Conservation (phyloP, 1,284 basidiomycete species). For the Ustilago crameri region DNA sequence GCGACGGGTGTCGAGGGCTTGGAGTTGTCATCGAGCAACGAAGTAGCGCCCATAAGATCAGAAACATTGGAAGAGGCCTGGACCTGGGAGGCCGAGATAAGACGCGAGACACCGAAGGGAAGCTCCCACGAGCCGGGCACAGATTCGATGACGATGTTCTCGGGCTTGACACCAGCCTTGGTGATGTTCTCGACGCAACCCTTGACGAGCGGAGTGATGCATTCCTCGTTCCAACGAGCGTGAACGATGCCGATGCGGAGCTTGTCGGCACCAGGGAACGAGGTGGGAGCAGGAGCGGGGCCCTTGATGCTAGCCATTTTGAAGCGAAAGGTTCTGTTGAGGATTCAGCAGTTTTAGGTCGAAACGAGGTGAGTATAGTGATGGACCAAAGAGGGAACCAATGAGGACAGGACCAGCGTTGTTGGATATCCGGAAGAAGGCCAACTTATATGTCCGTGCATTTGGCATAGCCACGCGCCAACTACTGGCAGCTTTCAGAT, state of each 20-base stretch:
- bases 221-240: slow-evolving; percentile 80
- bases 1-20: slow-evolving; percentile 23
- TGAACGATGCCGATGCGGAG: slow-evolving; percentile 67
- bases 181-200: slow-evolving; percentile 82
- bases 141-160: slow-evolving; percentile 88
- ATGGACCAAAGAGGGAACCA: background rate
- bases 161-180: slow-evolving; percentile 84
- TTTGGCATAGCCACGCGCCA: slow-evolving; percentile 1
- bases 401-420: background rate
- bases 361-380: too few species aligned
- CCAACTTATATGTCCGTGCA: slow-evolving; percentile 9
- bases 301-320: slow-evolving; percentile 61
- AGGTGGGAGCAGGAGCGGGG: slow-evolving; percentile 61
- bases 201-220: slow-evolving; percentile 83
- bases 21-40: slow-evolving; percentile 52
- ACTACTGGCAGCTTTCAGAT: slow-evolving; percentile 6
- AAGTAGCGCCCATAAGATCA: slow-evolving; percentile 81
- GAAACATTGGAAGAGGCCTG: slow-evolving; percentile 78
- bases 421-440: background rate
- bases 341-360: too few species aligned
- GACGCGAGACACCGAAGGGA: slow-evolving; percentile 54
- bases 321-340: background rate
- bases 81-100: slow-evolving; percentile 85
- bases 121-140: slow-evolving; percentile 78
- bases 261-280: slow-evolving; percentile 58